phyloP scores from a whole-genome alignment of 2,329 filamentous ascomycete genomes.

The Alternaria rosae region DNA sequence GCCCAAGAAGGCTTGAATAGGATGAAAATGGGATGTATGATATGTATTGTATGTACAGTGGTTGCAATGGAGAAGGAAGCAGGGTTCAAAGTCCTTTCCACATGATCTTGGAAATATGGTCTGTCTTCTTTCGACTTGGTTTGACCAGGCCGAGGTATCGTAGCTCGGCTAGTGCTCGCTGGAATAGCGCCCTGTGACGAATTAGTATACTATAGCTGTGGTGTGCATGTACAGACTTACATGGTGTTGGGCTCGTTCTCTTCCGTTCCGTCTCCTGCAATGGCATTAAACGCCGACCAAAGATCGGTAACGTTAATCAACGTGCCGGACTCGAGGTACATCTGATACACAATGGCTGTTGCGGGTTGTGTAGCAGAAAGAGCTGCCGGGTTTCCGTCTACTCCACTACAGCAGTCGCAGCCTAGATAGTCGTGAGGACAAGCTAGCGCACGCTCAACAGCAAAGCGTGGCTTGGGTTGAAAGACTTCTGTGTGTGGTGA shows the following conservation, averaged over 20 bases:
- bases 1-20: slow-evolving; percentile 23
- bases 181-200: slow-evolving; percentile 72
- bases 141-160: slow-evolving; percentile 87
- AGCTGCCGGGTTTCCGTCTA: slow-evolving; percentile 50
- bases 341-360: slow-evolving; percentile 76
- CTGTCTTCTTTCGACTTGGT: slow-evolving; percentile 86
- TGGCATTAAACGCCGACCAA: slow-evolving; percentile 76
- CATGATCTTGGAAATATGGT: slow-evolving; percentile 84
- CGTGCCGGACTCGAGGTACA: slow-evolving; percentile 78
- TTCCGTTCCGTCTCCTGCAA: slow-evolving; percentile 61
- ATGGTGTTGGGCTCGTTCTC: slow-evolving; percentile 58
- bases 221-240: slow-evolving; percentile 37
- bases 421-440: slow-evolving; percentile 79
- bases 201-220: slow-evolving; percentile 2
- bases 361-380: slow-evolving; percentile 70
- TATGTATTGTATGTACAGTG: slow-evolving; percentile 18
- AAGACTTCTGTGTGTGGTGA: slow-evolving; percentile 77
- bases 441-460: slow-evolving; percentile 74
- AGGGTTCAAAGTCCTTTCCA: slow-evolving; percentile 73
- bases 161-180: slow-evolving; percentile 83
- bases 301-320: slow-evolving; percentile 82
- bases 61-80: not conserved
- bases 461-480: slow-evolving; percentile 73
- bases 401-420: slow-evolving; percentile 70
- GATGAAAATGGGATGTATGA: not conserved